Evolutionary conservation across 495 filamentous ascomycete genomes (phyloP).

Genomic region (Bacidia rubella): DNA sequence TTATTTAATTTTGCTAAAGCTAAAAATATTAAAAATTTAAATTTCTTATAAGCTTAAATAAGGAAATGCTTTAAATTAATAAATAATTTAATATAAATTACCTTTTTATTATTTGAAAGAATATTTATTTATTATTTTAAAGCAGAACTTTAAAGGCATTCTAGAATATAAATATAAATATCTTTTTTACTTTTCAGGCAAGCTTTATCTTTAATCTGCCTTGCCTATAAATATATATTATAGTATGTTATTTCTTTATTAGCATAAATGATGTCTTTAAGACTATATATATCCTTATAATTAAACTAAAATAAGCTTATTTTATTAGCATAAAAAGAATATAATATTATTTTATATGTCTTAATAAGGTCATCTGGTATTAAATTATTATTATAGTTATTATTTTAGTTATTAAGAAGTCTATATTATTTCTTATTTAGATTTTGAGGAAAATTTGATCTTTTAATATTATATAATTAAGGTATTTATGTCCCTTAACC

Average conservation of each 20-base stretch:
- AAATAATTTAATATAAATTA: background rate
- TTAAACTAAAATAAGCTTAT: too few relatives aligned
- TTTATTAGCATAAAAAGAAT: too few relatives aligned
- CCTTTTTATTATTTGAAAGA: background rate
- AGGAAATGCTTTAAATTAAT: background rate
- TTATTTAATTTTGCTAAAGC: background rate
- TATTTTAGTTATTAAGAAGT: too few relatives aligned
- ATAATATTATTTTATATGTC: background rate
- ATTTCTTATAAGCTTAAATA: background rate
- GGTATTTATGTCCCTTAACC: too few relatives aligned
- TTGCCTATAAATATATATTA: background rate
- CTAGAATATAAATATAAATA: background rate
- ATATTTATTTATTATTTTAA: conserved; percentile 1
- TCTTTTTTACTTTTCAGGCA: conserved; percentile 2
- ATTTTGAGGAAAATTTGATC: too few relatives aligned
- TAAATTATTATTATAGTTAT: too few relatives aligned
- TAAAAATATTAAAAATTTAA: conserved; percentile 3
- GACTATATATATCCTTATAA: too few relatives aligned
- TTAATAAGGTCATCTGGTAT: background rate
- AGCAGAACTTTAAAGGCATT: background rate
- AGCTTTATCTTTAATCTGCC: too few relatives aligned
- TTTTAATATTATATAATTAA: too few relatives aligned
- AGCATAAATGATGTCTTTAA: too few relatives aligned
- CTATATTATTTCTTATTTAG: too few relatives aligned
- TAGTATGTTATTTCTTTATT: too few relatives aligned